These are phyloP conservation scores for Zangia roseola DNA, from an alignment of 768 basidiomycete genomes.

Conservation along the genomic window DNA sequence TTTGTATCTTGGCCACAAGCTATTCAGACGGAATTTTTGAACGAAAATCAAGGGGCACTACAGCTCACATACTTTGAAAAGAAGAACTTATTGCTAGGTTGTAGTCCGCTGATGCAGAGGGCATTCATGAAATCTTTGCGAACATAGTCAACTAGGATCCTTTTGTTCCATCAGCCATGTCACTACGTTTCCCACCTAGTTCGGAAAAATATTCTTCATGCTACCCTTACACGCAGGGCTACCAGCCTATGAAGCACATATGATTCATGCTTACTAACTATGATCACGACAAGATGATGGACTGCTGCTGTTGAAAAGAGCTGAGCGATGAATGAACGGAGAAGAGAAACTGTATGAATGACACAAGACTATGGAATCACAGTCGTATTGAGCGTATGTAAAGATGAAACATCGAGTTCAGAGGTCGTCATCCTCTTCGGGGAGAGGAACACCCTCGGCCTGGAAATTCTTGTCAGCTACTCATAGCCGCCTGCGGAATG, in stretches of 20 bases:
- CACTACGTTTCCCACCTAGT: not conserved
- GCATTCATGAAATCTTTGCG: not conserved
- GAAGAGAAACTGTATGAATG: conserved; percentile 15
- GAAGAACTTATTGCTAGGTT: conserved; percentile 14
- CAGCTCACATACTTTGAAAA: conserved; percentile 24
- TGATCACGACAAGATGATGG: conserved; percentile 25
- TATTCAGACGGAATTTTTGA: conserved; percentile 16
- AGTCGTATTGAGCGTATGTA: conserved; percentile 19
- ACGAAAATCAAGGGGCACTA: conserved; percentile 8
- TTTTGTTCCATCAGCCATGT: not conserved
- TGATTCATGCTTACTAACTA: conserved; percentile 22
- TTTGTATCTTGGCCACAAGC: conserved; percentile 25
- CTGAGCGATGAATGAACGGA: conserved; percentile 19
- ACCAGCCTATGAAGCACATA: conserved; percentile 6
- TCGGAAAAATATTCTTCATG: not conserved
- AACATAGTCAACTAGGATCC: not conserved
- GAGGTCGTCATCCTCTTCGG: conserved; percentile 94
- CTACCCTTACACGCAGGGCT: conserved; percentile 5
- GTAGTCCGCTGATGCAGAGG: conserved; percentile 2
- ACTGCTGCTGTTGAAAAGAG: conserved; percentile 22
- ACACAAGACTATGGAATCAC: conserved; percentile 20
- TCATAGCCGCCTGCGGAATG: not conserved
- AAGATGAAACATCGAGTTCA: conserved; percentile 35
- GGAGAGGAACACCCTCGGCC: conserved; percentile 92
- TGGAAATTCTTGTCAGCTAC: conserved; percentile 30